Evolutionary conservation across 805 yeast genomes (phyloP).

Genomic region (Blastobotrys peoriensis): DNA sequence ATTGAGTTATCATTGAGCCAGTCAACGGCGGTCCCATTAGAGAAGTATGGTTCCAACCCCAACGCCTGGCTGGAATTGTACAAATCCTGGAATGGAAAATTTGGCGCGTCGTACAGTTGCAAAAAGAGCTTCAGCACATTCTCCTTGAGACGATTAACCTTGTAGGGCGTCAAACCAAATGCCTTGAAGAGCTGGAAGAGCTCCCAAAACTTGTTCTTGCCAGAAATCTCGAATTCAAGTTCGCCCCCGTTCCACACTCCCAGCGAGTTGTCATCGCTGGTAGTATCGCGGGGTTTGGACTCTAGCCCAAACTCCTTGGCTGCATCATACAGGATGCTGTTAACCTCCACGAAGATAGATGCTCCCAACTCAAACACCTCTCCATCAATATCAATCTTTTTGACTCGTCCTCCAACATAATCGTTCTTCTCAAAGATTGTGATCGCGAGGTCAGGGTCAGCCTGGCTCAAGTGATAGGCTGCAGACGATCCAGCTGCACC

Average conservation of each 20-base stretch:
- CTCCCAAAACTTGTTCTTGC: conserved; percentile 10
- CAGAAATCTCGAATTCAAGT: conserved; percentile 6
- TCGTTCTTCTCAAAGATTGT: conserved; percentile 37
- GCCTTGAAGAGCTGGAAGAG: conserved; percentile 6
- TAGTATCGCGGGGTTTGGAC: conserved; percentile 16
- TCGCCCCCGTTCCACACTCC: conserved; percentile 36
- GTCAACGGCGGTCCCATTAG: conserved; percentile 24
- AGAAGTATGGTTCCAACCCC: conserved; percentile 24
- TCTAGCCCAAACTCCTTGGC: conserved; percentile 28
- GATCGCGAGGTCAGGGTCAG: conserved; percentile 27
- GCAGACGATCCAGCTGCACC: conserved; percentile 48
- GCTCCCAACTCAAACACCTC: conserved; percentile 41
- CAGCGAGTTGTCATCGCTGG: conserved; percentile 15
- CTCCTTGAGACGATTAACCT: conserved; percentile 18
- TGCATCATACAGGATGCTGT: conserved; percentile 35
- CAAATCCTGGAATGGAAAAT: conserved; percentile 36
- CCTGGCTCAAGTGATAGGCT: conserved; percentile 37
- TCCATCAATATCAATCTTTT: conserved; percentile 32
- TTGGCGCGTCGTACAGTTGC: conserved; percentile 23
- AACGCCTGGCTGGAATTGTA: conserved; percentile 17
- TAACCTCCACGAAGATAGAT: conserved; percentile 38
- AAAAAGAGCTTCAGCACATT: conserved; percentile 29
- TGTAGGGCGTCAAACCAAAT: conserved; percentile 22
- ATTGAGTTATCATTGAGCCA: conserved; percentile 25
- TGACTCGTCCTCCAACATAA: conserved; percentile 43